Evolutionary conservation across 169 alveolate genomes (phyloP).

Genomic region (Eimeria necatrix): DNA sequence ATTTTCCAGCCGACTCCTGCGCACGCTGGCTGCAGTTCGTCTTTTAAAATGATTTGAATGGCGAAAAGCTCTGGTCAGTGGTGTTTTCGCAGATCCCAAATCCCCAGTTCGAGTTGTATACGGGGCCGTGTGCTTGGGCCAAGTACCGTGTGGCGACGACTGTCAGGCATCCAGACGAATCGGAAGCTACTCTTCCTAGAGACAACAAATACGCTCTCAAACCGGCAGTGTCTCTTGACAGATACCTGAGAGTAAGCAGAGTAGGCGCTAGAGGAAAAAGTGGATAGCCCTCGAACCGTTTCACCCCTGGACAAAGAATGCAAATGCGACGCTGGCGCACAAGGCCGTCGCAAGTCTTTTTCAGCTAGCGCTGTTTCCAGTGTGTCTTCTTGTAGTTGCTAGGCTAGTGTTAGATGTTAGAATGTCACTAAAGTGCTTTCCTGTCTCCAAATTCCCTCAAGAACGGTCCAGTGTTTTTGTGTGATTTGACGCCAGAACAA

Average conservation of each 20-base stretch:
- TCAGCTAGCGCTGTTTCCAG: no score
- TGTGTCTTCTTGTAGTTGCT: no score
- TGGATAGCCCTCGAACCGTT: background rate
- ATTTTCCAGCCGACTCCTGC: background rate
- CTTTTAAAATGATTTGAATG: background rate
- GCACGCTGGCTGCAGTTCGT: background rate
- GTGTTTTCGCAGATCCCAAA: conserved; percentile 77
- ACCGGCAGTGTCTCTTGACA: conserved; percentile 87
- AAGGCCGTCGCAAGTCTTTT: no score
- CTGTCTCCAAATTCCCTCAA: no score
- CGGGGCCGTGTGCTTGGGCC: conserved; percentile 88
- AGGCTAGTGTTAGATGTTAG: no score
- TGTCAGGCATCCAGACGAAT: conserved; percentile 83
- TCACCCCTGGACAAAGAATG: background rate
- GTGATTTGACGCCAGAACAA: conserved; percentile 68
- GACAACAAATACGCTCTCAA: conserved; percentile 86
- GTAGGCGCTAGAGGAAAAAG: background rate
- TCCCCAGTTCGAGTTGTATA: conserved; percentile 85
- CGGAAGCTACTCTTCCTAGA: conserved; percentile 86
- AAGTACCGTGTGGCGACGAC: conserved; percentile 85
- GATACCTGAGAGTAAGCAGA: conserved; percentile 77
- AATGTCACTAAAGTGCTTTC: no score
- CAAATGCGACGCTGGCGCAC: no score
- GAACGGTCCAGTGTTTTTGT: no score
- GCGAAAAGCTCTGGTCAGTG: background rate